Base-by-base conservation (phyloP, 2,329 filamentous ascomycete species). In the Cladophialophora bantiana region DNA sequence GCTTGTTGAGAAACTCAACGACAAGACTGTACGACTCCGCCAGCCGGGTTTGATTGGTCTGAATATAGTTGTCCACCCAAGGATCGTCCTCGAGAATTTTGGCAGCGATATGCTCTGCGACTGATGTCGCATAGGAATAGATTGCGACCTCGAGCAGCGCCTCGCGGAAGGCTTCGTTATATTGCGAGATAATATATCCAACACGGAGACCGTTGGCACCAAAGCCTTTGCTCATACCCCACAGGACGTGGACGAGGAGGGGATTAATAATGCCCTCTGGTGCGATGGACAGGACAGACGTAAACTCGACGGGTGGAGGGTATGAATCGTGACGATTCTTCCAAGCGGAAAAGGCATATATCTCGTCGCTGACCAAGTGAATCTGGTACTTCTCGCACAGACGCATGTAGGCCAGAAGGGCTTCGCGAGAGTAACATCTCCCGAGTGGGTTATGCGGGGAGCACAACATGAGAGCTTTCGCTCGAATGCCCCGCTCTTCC, bases 361-460 rank as follows among this genome's bases (percentile, higher is more conserved):
- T 83, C 72, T 88, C 86, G 72, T 88, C 86, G 70, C 81, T 83
- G 73, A 88, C 80, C 42, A 88, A 75, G 70, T 88, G 85, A 4
- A 88, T 75, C 2, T 77, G 68, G 68, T 87, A 75, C 62, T 79
- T 78, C 60, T 84, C 76, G 70, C 85, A 87, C 36, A 87, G 71
- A 2, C 73, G 71, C 78, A 87, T 80, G 26, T 85, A 74, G 6
- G 75, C 76, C 0, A 80, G 67, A 7, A 86, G 68, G 4, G 77
- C 76, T 2, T 74, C 71, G 2, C 77, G 77, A 3, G 82, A 66
- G 68, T 84, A 84, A 73, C 82, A 84, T 5, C 80, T 76, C 0
- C 84, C 84, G 0, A 86, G 77, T 0, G 84, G 84, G 64, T 86
- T 85, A 61, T 85, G 83, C 1, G 83, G 82, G 59, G 85, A 78